phyloP scores from a whole-genome alignment of 805 yeast genomes.

The Candida nitratophila region DNA sequence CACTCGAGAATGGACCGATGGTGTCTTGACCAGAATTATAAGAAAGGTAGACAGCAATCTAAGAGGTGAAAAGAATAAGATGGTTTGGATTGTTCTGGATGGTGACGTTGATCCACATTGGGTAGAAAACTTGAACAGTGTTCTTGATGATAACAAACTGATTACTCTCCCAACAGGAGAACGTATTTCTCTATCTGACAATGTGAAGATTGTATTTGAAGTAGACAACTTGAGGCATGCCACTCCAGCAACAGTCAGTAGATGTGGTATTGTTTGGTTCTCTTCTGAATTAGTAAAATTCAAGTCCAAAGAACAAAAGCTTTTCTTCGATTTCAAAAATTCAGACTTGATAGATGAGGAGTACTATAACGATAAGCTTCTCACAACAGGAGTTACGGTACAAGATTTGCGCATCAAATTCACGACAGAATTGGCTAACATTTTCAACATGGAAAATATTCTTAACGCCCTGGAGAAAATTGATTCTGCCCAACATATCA shows the following conservation, averaged over 20 bases:
- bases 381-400: constrained; percentile 2
- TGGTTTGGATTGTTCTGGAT: constrained; percentile 79
- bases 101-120: constrained; percentile 93
- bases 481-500: constrained; percentile 35
- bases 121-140: constrained; percentile 88
- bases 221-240: constrained; percentile 58
- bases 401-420: constrained; percentile 4
- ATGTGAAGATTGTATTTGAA: constrained; percentile 68
- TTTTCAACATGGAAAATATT: constrained; percentile 11
- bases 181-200: constrained; percentile 57
- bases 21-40: constrained; percentile 63
- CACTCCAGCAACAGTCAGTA: constrained; percentile 86
- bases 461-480: constrained; percentile 21
- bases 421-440: neutral
- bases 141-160: constrained; percentile 78
- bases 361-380: neutral
- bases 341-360: constrained; percentile 8
- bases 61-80: constrained; percentile 49
- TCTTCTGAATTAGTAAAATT: constrained; percentile 21
- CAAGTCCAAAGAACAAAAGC: neutral
- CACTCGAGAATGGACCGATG: constrained; percentile 92
- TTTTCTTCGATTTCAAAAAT: constrained; percentile 9
- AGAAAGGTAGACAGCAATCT: constrained; percentile 49
- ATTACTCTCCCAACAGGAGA: constrained; percentile 89
- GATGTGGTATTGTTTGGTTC: constrained; percentile 87